phyloP scores from a whole-genome alignment of 2,329 filamentous ascomycete genomes.

The Cladosporium phlei region DNA sequence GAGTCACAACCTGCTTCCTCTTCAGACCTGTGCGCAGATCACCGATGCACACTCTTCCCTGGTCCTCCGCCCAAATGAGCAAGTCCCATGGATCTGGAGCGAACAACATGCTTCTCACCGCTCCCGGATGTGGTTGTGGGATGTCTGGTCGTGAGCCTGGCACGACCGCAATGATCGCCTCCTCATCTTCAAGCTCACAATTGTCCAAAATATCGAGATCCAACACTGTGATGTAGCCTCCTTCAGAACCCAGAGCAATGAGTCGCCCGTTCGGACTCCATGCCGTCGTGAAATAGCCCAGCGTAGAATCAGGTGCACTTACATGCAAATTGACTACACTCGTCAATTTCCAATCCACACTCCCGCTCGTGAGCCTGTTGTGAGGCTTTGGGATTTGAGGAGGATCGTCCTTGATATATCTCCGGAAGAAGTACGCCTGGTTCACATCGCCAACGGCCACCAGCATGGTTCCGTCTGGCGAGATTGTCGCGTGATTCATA shows the following conservation, averaged over 20 bases:
- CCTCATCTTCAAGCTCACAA: slow-evolving; percentile 40
- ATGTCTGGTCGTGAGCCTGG: slow-evolving; percentile 65
- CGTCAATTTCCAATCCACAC: slow-evolving; percentile 38
- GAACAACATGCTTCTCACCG: slow-evolving; percentile 87
- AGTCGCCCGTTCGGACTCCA: slow-evolving; percentile 69
- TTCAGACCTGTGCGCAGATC: slow-evolving; percentile 65
- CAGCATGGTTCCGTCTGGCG: slow-evolving; percentile 75
- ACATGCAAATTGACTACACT: slow-evolving; percentile 40
- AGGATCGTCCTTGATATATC: slow-evolving; percentile 34
- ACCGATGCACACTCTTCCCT: slow-evolving; percentile 67
- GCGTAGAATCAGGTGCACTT: slow-evolving; percentile 25
- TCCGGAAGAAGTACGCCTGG: slow-evolving; percentile 75
- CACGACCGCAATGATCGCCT: slow-evolving; percentile 70
- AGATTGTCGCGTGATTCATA: slow-evolving; percentile 92
- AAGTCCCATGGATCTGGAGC: slow-evolving; percentile 86
- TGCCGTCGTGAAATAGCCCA: slow-evolving; percentile 69
- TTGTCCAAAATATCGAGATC: slow-evolving; percentile 47
- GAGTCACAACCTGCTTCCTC: slow-evolving; percentile 62
- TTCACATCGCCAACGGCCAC: slow-evolving; percentile 84
- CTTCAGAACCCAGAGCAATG: slow-evolving; percentile 73
- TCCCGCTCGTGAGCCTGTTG: slow-evolving; percentile 31
- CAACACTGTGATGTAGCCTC: slow-evolving; percentile 73
- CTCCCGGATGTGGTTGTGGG: slow-evolving; percentile 56
- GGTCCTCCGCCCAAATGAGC: slow-evolving; percentile 89
- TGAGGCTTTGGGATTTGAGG: slow-evolving; percentile 36